Evolutionary conservation across 805 yeast genomes (phyloP), one percentile per base, ranked within the genome.

Genomic region (Ogataea glucozyma): DNA sequence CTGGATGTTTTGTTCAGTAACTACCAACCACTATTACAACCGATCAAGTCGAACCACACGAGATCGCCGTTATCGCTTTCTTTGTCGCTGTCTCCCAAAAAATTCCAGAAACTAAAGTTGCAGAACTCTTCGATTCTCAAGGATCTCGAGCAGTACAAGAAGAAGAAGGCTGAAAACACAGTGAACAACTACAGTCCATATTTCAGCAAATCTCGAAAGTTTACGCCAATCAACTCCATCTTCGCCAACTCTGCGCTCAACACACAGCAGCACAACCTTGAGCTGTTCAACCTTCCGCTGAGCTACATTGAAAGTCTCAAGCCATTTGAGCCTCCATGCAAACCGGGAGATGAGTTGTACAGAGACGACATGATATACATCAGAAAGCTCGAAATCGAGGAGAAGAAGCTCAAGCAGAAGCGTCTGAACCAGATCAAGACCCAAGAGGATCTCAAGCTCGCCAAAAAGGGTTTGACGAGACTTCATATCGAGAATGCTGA

Each of bases 261-360:
- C 34, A 63, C 67, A 4, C 66, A 63, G 40, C 65, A 63, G 39
- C 65, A 61, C 40, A 59, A 60, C 43, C 43, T 60, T 13, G 66
- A 61, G 49, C 49, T 63, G 47, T 60, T 62, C 47, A 63, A 63
- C 39, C 53, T 63, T 14, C 67, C 67, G 8, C 42, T 57, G 20
- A 54, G 56, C 26, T 58, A 57, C 35, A 43, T 63, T 17, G 54
- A 51, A 40, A 41, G 40, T n/a, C 43, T 48, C 40, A 49, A 40
- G 34, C 52, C 56, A 2, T 49, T 47, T 40, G 45, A 47, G 37
- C 31, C 46, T 12, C 55, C 59, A 2, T 44, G 44, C 19, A 44
- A 46, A 27, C 66, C 66, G 7, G 67, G 67, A 11, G 60, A 60
- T 5, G 67, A 63, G 41, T 35, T 40, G 26, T 61, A 55, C 44